Evolutionary conservation across 805 yeast genomes (phyloP).

Genomic region (Yarrowia sp.): DNA sequence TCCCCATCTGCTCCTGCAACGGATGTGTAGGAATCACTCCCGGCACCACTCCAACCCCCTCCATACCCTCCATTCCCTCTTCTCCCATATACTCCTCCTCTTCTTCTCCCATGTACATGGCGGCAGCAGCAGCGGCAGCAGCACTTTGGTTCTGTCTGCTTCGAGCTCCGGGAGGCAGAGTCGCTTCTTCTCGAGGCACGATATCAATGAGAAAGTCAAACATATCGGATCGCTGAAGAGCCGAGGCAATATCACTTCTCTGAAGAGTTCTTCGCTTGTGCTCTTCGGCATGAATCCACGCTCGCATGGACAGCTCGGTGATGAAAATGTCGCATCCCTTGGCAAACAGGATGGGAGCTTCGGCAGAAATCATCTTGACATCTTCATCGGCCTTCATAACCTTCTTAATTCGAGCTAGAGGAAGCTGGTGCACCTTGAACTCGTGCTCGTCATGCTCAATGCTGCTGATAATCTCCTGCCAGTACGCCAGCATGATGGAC

Average conservation of each 20-base stretch:
- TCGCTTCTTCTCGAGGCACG: constrained; percentile 84
- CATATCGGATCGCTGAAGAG: constrained; percentile 92
- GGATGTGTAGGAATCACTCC: constrained; percentile 12
- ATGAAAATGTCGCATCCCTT: constrained; percentile 97
- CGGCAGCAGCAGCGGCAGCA: constrained; percentile 12
- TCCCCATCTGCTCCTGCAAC: constrained; percentile 22
- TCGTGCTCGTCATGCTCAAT: constrained; percentile 72
- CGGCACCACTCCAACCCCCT: constrained; percentile 11
- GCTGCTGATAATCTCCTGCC: constrained; percentile 93
- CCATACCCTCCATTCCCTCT: constrained; percentile 7
- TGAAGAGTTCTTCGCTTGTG: constrained; percentile 92
- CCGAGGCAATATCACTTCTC: constrained; percentile 91
- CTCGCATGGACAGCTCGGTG: constrained; percentile 96
- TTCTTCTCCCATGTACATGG: constrained; percentile 20
- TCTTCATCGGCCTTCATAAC: constrained; percentile 98
- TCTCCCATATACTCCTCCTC: constrained; percentile 19
- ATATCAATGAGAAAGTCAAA: constrained; percentile 95
- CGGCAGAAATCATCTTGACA: constrained; percentile 96
- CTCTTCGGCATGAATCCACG: constrained; percentile 98
- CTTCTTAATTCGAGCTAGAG: constrained; percentile 92
- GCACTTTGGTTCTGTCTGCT: constrained; percentile 12
- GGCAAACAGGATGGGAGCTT: constrained; percentile 95
- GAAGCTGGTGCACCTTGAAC: constrained; percentile 90
- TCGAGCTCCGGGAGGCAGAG: constrained; percentile 6
- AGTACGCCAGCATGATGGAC: constrained; percentile 89